A percentile compares a stretch with the other conserved stretches of the same genome.
Evolutionary conservation across 2,329 filamentous ascomycete species (phyloP).

Genomic region (Trichoderma sp.): DNA sequence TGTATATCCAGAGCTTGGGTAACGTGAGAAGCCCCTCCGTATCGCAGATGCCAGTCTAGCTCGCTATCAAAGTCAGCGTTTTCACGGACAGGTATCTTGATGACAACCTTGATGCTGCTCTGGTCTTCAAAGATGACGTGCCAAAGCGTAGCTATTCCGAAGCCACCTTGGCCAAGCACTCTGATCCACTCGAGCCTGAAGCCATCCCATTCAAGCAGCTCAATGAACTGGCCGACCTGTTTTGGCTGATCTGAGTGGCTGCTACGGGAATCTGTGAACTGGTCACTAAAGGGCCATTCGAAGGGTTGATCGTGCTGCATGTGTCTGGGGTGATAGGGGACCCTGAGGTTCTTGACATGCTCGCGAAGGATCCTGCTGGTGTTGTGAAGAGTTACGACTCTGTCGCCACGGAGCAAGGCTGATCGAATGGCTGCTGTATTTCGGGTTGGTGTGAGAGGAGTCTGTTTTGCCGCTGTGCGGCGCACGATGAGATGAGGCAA

Average conservation of each 20-base stretch:
- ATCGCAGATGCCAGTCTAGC: constrained; percentile 31
- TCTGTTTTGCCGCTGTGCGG: not conserved
- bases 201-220: constrained; percentile 21
- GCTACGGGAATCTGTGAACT: not conserved
- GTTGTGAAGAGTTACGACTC: constrained; percentile 18
- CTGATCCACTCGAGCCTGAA: constrained; percentile 23
- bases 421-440: constrained; percentile 13
- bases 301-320: not conserved
- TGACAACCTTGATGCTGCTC: constrained; percentile 28
- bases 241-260: not conserved
- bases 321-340: not conserved
- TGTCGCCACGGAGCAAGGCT: constrained; percentile 23
- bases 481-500: constrained; percentile 9
- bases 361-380: not conserved
- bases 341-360: not conserved
- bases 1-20: constrained; percentile 32
- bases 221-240: not conserved
- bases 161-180: constrained; percentile 23
- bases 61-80: constrained; percentile 25
- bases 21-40: constrained; percentile 31
- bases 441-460: not conserved
- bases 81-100: constrained; percentile 26
- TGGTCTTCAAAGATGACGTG: constrained; percentile 20
- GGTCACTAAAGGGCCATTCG: not conserved
- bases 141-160: constrained; percentile 24